phyloP scores from a whole-genome alignment of 345 rosid species.

The Theobroma cacao region DNA sequence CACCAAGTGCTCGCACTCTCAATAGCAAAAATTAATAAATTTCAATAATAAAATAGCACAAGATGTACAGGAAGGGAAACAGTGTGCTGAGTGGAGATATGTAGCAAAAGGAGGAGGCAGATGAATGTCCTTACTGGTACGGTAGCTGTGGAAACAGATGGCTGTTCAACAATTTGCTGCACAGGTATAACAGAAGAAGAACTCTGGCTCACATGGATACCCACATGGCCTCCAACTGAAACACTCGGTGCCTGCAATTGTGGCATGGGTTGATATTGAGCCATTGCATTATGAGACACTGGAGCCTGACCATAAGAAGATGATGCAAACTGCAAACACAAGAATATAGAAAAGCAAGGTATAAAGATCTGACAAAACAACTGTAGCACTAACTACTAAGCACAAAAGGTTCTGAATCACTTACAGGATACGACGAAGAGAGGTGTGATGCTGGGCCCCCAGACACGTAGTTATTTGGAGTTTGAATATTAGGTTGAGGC shows the following conservation, averaged over 20 bases:
- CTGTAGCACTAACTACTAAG: conserved; percentile 14
- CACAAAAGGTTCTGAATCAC: conserved; percentile 14
- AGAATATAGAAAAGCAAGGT: conserved; percentile 17
- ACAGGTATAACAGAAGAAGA: conserved; percentile 34
- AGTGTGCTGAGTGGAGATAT: neutral
- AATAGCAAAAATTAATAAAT: conserved; percentile 3
- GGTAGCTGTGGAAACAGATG: conserved; percentile 33
- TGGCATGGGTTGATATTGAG: conserved; percentile 53
- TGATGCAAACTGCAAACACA: conserved; percentile 56
- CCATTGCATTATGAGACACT: conserved; percentile 28
- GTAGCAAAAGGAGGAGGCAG: neutral
- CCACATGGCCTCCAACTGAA: conserved; percentile 53
- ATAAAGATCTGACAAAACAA: conserved; percentile 11
- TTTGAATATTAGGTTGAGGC: conserved; percentile 52
- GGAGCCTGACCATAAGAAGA: conserved; percentile 56
- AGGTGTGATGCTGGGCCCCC: conserved; percentile 56
- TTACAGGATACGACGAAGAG: conserved; percentile 67
- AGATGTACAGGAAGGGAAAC: neutral
- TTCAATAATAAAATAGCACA: neutral
- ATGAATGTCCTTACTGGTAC: conserved; percentile 34
- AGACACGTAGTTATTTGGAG: conserved; percentile 45
- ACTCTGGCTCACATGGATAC: conserved; percentile 41
- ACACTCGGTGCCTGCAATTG: conserved; percentile 46
- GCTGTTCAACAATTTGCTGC: conserved; percentile 46
- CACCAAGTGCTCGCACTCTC: conserved; percentile 1